Evolutionary conservation across 139 green algal genomes (phyloP).

Genomic region (Nannochloris sp.): DNA sequence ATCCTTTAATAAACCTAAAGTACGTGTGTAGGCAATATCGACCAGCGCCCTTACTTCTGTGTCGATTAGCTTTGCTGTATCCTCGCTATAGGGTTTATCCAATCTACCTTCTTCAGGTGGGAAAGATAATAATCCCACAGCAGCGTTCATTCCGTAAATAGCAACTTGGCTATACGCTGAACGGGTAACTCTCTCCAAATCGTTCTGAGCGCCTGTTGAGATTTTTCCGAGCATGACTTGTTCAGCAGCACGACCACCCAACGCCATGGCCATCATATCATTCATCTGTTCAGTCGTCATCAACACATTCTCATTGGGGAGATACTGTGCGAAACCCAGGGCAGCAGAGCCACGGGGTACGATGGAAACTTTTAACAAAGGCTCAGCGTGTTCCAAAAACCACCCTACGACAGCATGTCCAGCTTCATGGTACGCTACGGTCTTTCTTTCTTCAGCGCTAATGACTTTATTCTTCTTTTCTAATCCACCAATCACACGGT

Average conservation of each 20-base stretch:
- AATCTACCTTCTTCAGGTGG: conserved; percentile 75
- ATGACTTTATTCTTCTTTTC: conserved; percentile 99
- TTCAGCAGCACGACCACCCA: conserved; percentile 92
- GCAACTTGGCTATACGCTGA: conserved; percentile 90
- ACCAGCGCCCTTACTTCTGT: conserved; percentile 84
- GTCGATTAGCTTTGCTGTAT: conserved; percentile 94
- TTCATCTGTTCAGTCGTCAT: conserved; percentile 90
- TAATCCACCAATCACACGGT: conserved; percentile 95
- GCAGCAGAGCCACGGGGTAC: conserved; percentile 90
- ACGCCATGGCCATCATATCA: conserved; percentile 90
- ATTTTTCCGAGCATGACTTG: conserved; percentile 92
- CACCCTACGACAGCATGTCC: conserved; percentile 93
- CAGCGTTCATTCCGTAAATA: conserved; percentile 85
- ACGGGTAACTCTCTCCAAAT: conserved; percentile 95
- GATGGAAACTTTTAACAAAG: conserved; percentile 98
- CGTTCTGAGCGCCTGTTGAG: conserved; percentile 95
- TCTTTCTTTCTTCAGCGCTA: conserved; percentile 78
- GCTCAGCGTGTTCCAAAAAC: conserved; percentile 96
- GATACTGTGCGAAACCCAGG: conserved; percentile 99
- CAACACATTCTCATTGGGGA: conserved; percentile 97
- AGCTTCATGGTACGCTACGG: conserved; percentile 97
- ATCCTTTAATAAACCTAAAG: conserved; percentile 74
- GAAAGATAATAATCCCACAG: conserved; percentile 91
- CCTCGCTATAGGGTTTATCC: conserved; percentile 93
- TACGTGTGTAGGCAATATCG: conserved; percentile 74